These are phyloP conservation scores for Chrysopogon serrulatus DNA, from an alignment of 176 grass and related monocot species.

Conservation along the genomic window DNA sequence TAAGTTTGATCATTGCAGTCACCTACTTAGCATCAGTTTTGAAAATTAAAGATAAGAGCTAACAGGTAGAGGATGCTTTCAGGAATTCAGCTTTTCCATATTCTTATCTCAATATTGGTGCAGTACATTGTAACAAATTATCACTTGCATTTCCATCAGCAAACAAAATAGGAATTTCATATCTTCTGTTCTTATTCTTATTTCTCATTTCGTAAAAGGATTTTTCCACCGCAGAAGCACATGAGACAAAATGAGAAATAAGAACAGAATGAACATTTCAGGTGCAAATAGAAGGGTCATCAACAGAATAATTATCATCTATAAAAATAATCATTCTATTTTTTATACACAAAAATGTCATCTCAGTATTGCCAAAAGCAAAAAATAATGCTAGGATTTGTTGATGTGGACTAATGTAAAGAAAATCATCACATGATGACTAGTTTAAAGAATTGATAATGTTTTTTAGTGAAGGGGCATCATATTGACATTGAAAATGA, in stretches of 20 bases:
- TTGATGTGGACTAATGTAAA: neutral
- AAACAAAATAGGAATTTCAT: too few species aligned
- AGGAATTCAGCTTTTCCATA: neutral
- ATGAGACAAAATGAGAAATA: neutral
- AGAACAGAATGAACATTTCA: neutral
- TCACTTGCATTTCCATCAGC: constrained; percentile 10
- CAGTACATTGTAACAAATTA: neutral
- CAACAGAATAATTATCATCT: neutral
- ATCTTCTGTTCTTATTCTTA: too few species aligned
- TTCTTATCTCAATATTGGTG: neutral
- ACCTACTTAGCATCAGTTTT: neutral
- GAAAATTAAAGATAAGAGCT: neutral
- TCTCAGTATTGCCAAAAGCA: neutral
- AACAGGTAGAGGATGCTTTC: too few species aligned
- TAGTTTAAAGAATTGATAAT: neutral
- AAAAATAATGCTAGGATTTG: neutral
- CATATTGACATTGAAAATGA: neutral
- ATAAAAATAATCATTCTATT: neutral
- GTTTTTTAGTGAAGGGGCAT: neutral
- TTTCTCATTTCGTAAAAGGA: too few species aligned
- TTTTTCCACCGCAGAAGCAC: neutral
- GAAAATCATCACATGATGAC: neutral
- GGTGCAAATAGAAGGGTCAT: neutral
- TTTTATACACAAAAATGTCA: neutral
- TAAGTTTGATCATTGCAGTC: neutral